Base-by-base conservation (phyloP, 768 basidiomycete genomes). In the Pulveroboletus ravenelii region DNA sequence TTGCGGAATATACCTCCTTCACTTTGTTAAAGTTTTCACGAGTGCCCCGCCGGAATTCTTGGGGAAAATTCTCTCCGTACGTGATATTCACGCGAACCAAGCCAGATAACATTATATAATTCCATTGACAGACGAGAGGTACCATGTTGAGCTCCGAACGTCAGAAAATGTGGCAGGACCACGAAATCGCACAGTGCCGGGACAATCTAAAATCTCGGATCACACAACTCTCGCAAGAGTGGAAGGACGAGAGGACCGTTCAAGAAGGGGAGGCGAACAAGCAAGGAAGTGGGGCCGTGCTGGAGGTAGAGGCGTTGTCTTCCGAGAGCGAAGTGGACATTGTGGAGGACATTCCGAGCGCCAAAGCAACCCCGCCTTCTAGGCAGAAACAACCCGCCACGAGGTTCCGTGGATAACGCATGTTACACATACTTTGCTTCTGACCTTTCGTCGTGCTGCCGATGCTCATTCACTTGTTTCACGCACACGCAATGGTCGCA, bases 1-100 rank as follows among this genome's bases (percentile, higher is more conserved):
- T 65, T 99, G 96, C 58, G 96, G 96, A 6, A 65, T 96, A 27
- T 99, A 90, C 66, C 75, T 98, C 12, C 73, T 98, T 10, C 93
- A 98, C 62, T 91, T 91, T 45, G 87, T 85, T 8, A 74, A 83
- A 58, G 81, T 79, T 0, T 89, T 98, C 62, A 79, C 96, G 67
- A 69, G 63, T 8, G 70, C 86, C 47, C 87, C 91, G 0, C 61
- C 66, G 0, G 62, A 69, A 15, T 80, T 84, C 50, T 71, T 74
- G 46, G 55, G 72, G 9, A 67, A 76, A 30, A 84, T 90, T 41
- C 62, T 74, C 38, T 66, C 59, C 29, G 70, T 63, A 32, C 34
- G 42, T 45, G 32, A 17, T 38, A 23, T 38, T 12, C 32, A n/a
- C 29, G 15, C 17, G 14, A 29, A 25, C 34, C 10, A 25, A 45